Base-by-base conservation (phyloP, 306 rosid species). In the Fragaria ananassa region DNA sequence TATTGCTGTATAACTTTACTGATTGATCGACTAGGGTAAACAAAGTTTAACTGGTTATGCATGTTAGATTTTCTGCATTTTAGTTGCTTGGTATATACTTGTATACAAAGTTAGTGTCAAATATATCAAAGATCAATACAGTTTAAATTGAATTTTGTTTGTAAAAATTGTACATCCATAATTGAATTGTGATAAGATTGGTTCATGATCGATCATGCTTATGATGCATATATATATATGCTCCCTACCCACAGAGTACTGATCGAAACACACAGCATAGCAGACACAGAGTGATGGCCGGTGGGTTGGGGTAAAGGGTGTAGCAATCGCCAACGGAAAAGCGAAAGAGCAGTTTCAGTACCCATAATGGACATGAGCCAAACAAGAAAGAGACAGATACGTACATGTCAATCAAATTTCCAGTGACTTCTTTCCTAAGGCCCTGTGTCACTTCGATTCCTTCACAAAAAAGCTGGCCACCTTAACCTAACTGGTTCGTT, bases 381-480 rank as follows among this genome's bases (percentile, higher is more conserved):
- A 87, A 81, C 74, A 51, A 81, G 87, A 92, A 84, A 86, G 87
- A 86, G 97, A 88, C 89, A 84, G 62, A 79, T 46, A 74, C 8
- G 17, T 0, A 74, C 8, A 34, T 0, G 17, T 70, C 53, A 57
- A 79, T 60, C 57, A 70, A 74, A 67, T 67, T 79, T 80, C 86
- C 23, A 82, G 78, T 81, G 82, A 90, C 74, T 85, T 88, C 80
- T 76, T 83, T 79, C 37, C 44, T 39, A 86, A 88, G 78, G 82
- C 68, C 68, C 42, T 86, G 78, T 84, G 85, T 85, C 90, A 84
- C 78, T 84, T 88, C 35, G 35, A 31, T 31, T 31, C 86, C 77
- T 25, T 80, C 77, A 77, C 83, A 54, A 6, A 87, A 79, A 89
- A 74, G 87, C 42, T n/a, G 41, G 74, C 62, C 75, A 29, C 11